Evolutionary conservation across 345 rosid genomes (phyloP).

Genomic region (Syzygium oleosum): DNA sequence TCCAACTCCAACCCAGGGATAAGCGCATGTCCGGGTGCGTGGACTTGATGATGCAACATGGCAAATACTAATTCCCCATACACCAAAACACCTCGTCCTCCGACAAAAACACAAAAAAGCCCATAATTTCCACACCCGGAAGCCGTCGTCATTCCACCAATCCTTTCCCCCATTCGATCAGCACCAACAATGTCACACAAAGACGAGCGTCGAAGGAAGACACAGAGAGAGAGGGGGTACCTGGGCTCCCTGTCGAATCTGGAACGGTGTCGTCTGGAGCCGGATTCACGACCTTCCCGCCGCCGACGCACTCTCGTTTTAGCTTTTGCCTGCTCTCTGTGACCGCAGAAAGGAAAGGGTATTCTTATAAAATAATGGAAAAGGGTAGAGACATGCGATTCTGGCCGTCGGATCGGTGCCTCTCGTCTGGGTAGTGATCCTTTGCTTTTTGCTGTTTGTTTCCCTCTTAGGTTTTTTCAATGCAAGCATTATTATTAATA

Average conservation of each 20-base stretch:
- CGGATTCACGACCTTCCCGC: conserved; percentile 38
- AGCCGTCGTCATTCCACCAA: not conserved
- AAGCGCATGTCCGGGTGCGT: not conserved
- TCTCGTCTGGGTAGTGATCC: no score
- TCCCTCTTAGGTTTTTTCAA: no score
- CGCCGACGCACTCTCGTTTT: conserved; percentile 36
- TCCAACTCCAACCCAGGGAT: not conserved
- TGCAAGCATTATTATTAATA: accelerated
- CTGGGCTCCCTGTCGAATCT: conserved; percentile 52
- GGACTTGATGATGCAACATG: no score
- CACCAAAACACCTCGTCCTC: not conserved
- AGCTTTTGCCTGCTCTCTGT: not conserved
- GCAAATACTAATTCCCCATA: not conserved
- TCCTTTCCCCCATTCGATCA: not conserved
- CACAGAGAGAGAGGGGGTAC: conserved; percentile 4
- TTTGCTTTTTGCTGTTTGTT: no score
- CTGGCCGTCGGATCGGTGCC: no score
- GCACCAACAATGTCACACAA: not conserved
- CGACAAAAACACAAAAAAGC: not conserved
- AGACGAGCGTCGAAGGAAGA: not conserved
- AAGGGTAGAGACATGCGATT: not conserved
- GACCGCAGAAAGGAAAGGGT: not conserved
- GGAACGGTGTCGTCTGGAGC: conserved; percentile 39
- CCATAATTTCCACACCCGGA: not conserved
- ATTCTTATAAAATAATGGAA: not conserved